A percentile compares a stretch with the other conserved stretches of the same genome.
Evolutionary conservation across 345 rosid species (phyloP).

Genomic region (Microthlaspi erraticum): DNA sequence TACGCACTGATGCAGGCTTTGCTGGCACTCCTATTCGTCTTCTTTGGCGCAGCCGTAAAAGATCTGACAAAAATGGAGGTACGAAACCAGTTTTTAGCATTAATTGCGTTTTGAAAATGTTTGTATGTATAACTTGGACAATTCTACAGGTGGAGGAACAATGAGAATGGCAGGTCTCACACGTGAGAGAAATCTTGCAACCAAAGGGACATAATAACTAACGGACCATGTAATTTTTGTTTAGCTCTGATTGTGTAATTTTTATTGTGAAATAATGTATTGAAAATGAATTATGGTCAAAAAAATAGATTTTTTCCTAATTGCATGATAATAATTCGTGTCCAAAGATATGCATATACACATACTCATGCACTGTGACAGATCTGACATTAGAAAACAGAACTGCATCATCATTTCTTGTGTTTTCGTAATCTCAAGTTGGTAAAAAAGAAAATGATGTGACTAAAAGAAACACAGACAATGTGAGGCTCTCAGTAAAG

Average conservation of each 20-base stretch:
- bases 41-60: conserved; percentile 93
- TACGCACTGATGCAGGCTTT: conserved; percentile 85
- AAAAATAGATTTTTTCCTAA: background rate
- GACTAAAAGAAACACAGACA: background rate
- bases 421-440: background rate
- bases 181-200: conserved; percentile 42
- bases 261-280: conserved; percentile 10
- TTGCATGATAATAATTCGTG: background rate
- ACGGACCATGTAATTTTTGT: background rate
- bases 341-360: background rate
- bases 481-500: conserved; percentile 54
- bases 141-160: conserved; percentile 41
- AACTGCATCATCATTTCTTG: conserved; percentile 12
- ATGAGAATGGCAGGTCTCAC: conserved; percentile 43
- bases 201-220: conserved; percentile 25
- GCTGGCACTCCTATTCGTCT: conserved; percentile 86
- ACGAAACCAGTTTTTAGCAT: background rate
- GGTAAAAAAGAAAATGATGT: background rate
- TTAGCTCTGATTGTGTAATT: too few relatives aligned
- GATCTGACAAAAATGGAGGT: conserved; percentile 59
- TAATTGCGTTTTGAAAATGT: background rate
- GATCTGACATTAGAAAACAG: conserved; percentile 24
- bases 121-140: conserved; percentile 1
- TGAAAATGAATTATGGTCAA: background rate
- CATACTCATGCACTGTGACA: background rate